These are phyloP conservation scores for Arthrobotrys megalospora DNA, from an alignment of 2,329 filamentous ascomycete species.

Conservation along the genomic window DNA sequence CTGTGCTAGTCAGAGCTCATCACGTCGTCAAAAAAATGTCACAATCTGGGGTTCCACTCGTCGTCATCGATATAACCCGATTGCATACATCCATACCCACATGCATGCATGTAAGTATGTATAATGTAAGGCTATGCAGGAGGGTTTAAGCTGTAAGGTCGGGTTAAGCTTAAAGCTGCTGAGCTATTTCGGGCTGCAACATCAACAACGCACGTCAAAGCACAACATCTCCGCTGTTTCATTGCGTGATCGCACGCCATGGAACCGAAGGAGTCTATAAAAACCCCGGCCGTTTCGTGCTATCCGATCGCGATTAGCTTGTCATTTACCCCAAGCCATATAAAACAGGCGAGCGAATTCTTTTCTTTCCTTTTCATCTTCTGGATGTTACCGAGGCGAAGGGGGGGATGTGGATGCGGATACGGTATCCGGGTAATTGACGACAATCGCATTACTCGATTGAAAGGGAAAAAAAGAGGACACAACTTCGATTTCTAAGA, in stretches of 20 bases:
- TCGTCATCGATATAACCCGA: background rate
- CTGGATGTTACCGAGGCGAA: background rate
- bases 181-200: slow-evolving; percentile 47
- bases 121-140: background rate
- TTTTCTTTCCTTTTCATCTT: background rate
- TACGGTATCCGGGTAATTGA: slow-evolving; percentile 38
- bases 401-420: background rate
- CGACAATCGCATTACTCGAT: slow-evolving; percentile 19
- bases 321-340: background rate
- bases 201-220: slow-evolving; percentile 24
- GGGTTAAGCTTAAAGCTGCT: slow-evolving; percentile 48
- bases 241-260: slow-evolving; percentile 57
- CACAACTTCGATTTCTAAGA: background rate
- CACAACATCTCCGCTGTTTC: slow-evolving; percentile 27
- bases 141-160: slow-evolving; percentile 4
- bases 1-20: slow-evolving; percentile 1
- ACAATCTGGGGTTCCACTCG: slow-evolving; percentile 12
- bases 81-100: too few relatives aligned
- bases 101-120: background rate
- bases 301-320: background rate
- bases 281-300: slow-evolving; percentile 6
- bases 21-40: background rate
- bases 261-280: slow-evolving; percentile 3
- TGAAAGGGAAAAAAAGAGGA: background rate
- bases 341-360: slow-evolving; percentile 24